A percentile compares a stretch with the other conserved stretches of the same genome.
phyloP scores from a whole-genome alignment of 192 early-diverging fungal genomes.

The Fimicolochytrium jonesii region DNA sequence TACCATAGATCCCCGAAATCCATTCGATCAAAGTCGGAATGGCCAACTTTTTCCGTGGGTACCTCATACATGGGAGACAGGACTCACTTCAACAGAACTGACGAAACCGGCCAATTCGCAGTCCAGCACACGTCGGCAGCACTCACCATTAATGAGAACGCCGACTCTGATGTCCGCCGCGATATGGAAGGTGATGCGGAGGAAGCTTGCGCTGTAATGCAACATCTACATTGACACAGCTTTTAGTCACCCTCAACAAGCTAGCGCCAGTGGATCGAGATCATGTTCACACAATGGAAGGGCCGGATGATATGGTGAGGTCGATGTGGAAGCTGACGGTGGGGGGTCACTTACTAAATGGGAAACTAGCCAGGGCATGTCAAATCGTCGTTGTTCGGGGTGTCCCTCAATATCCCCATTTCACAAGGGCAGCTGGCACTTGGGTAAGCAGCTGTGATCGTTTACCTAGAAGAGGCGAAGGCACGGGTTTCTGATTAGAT shows the following conservation, averaged over 20 bases:
- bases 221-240: too few species aligned
- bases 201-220: too few species aligned
- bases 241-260: too few species aligned
- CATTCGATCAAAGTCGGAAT: slow-evolving; percentile 66
- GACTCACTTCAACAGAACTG: too few species aligned
- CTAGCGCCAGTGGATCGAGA: slow-evolving; percentile 74
- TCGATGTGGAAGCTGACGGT: too few species aligned
- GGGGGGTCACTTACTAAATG: too few species aligned
- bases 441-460: slow-evolving; percentile 36
- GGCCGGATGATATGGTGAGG: slow-evolving; percentile 81
- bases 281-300: slow-evolving; percentile 80
- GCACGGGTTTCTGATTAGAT: not conserved
- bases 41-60: slow-evolving; percentile 78
- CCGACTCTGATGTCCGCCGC: slow-evolving; percentile 51
- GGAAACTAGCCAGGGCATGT: slow-evolving; percentile 72
- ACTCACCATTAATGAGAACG: slow-evolving; percentile 85
- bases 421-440: slow-evolving; percentile 69
- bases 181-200: slow-evolving; percentile 85
- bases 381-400: slow-evolving; percentile 78
- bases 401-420: slow-evolving; percentile 82
- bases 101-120: too few species aligned
- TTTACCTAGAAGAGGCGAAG: not conserved
- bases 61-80: too few species aligned
- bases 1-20: slow-evolving; percentile 66
- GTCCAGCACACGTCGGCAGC: slow-evolving; percentile 90